Evolutionary conservation across 176 grass and related monocot genomes (phyloP).

Genomic region (Elymus sibiricus): DNA sequence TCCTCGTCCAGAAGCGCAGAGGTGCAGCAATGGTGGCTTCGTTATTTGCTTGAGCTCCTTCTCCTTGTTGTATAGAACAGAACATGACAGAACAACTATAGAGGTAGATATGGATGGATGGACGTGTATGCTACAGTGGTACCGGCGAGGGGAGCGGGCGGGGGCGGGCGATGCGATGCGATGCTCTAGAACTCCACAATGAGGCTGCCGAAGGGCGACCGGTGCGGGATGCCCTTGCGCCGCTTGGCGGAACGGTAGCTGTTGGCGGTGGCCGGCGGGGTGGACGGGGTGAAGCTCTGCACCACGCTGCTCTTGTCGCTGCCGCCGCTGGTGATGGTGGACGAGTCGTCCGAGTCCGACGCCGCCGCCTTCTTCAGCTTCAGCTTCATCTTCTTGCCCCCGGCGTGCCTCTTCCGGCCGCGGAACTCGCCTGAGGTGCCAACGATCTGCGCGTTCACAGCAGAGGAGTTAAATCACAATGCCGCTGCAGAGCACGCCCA

Average conservation of each 20-base stretch:
- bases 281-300: constrained; percentile 70
- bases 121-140: constrained; percentile 42
- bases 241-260: constrained; percentile 62
- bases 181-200: constrained; percentile 48
- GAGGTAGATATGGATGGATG: not conserved
- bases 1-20: constrained; percentile 49
- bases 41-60: constrained; percentile 31
- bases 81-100: not conserved
- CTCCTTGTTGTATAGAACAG: constrained; percentile 20
- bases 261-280: constrained; percentile 57
- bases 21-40: constrained; percentile 23
- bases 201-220: constrained; percentile 82
- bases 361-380: not conserved
- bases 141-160: not conserved
- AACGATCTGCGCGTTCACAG: constrained; percentile 28
- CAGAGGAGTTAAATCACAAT: not conserved
- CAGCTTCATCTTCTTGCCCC: constrained; percentile 38
- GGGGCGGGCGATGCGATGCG: not conserved
- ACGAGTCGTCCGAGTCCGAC: constrained; percentile 69
- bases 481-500: not conserved
- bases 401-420: constrained; percentile 40
- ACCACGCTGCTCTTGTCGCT: constrained; percentile 73
- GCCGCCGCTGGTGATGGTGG: constrained; percentile 46
- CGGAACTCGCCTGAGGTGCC: constrained; percentile 45
- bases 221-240: constrained; percentile 91